Evolutionary conservation across 192 early-diverging fungal genomes (phyloP).

Genomic region (Entomortierella parvispora): DNA sequence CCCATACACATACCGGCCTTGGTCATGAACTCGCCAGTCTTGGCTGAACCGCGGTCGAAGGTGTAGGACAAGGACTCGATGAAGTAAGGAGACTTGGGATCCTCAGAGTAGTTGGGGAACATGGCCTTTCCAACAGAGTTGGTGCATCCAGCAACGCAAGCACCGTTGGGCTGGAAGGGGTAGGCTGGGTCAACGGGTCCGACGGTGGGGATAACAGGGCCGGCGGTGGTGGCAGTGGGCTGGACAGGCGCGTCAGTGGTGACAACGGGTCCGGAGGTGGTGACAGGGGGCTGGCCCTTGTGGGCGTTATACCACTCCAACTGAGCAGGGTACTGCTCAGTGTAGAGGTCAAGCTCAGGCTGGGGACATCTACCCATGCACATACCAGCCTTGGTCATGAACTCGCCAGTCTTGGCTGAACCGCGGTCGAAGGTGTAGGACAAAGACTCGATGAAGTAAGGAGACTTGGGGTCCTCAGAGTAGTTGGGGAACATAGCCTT

Average conservation of each 20-base stretch:
- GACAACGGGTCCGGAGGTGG: too few species aligned
- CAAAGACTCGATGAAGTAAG: slow-evolving; percentile 28
- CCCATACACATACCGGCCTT: slow-evolving; percentile 22
- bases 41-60: slow-evolving; percentile 22
- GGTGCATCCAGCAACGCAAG: slow-evolving; percentile 22
- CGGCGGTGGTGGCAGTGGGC: not conserved
- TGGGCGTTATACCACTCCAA: slow-evolving; percentile 18
- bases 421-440: slow-evolving; percentile 22
- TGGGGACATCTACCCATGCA: slow-evolving; percentile 18
- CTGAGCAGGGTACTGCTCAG: slow-evolving; percentile 1
- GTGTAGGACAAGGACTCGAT: slow-evolving; percentile 19
- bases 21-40: slow-evolving; percentile 23
- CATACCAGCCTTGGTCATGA: slow-evolving; percentile 29
- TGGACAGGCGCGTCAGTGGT: too few species aligned
- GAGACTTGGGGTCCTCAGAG: slow-evolving; percentile 34
- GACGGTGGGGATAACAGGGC: slow-evolving; percentile 1
- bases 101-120: slow-evolving; percentile 36
- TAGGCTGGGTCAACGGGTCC: slow-evolving; percentile 6
- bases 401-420: slow-evolving; percentile 5
- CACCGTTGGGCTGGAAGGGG: slow-evolving; percentile 31
- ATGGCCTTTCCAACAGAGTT: slow-evolving; percentile 20
- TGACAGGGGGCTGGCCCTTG: slow-evolving; percentile 5
- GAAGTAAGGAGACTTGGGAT: slow-evolving; percentile 39
- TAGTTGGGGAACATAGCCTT: slow-evolving; percentile 38
- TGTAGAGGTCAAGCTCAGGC: slow-evolving; percentile 14